These are phyloP conservation scores for Dacryopinax spathularia DNA, from an alignment of 768 basidiomycete genomes.

Conservation along the genomic window DNA sequence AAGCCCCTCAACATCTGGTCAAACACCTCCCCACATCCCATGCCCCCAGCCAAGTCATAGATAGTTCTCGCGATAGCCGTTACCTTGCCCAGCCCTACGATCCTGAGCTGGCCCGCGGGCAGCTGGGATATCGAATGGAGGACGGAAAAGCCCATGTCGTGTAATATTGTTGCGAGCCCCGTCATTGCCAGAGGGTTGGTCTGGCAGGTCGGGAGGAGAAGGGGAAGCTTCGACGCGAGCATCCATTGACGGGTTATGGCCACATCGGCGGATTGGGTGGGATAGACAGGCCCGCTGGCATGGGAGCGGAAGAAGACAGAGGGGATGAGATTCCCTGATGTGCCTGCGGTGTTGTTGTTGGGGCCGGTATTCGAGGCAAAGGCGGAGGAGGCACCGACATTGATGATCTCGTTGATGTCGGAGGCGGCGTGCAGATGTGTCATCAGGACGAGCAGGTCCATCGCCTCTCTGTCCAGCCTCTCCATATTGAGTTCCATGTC, in stretches of 20 bases:
- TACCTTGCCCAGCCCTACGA: background rate
- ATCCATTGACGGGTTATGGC: background rate
- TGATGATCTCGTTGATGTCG: conserved; percentile 1
- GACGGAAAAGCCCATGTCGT: background rate
- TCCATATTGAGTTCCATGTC: background rate
- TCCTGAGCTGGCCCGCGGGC: background rate
- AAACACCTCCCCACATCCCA: background rate
- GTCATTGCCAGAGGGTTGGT: background rate
- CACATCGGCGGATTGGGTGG: background rate
- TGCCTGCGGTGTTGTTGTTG: no score
- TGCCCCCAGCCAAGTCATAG: background rate
- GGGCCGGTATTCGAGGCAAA: background rate
- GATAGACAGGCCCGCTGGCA: background rate
- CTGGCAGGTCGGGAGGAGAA: background rate
- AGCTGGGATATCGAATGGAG: background rate
- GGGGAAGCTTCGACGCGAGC: background rate
- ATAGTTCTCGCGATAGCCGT: background rate
- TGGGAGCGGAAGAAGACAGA: background rate
- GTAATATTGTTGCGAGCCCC: background rate
- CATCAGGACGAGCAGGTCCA: background rate
- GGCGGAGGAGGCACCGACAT: background rate
- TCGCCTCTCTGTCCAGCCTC: background rate
- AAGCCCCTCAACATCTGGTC: background rate
- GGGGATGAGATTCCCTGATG: background rate
- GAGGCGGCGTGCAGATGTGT: background rate